Conservation (phyloP, 1,284 basidiomycete species). For the Puccinia coronata region DNA sequence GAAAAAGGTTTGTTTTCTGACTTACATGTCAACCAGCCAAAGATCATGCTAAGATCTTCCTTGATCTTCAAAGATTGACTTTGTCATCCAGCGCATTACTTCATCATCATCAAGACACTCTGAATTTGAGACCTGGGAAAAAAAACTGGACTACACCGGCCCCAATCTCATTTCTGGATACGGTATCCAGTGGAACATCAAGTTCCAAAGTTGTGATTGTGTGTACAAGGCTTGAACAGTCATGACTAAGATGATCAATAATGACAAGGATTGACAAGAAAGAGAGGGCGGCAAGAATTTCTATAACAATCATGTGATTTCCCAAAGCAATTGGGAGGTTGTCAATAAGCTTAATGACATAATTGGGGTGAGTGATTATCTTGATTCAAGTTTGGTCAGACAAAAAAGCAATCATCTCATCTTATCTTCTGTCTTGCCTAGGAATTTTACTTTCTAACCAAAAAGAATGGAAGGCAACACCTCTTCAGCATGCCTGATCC, state of each 20-base stretch:
- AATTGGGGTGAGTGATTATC: background rate
- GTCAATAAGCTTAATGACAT: background rate
- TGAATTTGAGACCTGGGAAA: background rate
- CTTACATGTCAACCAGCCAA: too few relatives aligned
- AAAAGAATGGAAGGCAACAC: too few relatives aligned
- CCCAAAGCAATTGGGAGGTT: background rate
- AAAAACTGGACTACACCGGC: background rate
- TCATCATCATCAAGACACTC: background rate
- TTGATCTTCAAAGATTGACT: background rate
- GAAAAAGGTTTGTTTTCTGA: too few relatives aligned
- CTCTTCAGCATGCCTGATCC: too few relatives aligned
- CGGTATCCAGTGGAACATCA: slow-evolving; percentile 20
- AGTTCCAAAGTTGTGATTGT: too few relatives aligned
- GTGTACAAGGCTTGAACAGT: too few relatives aligned
- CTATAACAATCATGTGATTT: background rate
- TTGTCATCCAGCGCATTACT: slow-evolving; percentile 10
- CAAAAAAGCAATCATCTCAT: too few relatives aligned
- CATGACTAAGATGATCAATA: too few relatives aligned
- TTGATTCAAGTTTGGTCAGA: background rate
- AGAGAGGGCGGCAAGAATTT: background rate
- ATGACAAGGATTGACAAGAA: too few relatives aligned
- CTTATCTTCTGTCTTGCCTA: background rate
- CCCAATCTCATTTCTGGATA: slow-evolving; percentile 16
- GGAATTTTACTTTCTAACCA: background rate
- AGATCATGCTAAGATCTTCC: too few relatives aligned